These are phyloP conservation scores for Prunus armeniaca DNA, from an alignment of 306 rosid genomes.

Conservation along the genomic window DNA sequence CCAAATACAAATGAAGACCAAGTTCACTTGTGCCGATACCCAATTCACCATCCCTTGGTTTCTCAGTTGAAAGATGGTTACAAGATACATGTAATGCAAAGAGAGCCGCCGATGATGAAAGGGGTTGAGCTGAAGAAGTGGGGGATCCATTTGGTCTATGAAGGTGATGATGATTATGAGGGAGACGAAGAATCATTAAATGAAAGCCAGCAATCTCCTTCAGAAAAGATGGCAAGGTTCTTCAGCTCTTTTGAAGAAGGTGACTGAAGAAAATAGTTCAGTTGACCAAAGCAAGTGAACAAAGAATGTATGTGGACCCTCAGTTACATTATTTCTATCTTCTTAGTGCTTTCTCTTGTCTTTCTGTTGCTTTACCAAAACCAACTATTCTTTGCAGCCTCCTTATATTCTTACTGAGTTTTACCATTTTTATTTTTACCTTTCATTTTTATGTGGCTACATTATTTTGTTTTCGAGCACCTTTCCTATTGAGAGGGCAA, in stretches of 20 bases:
- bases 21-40: constrained; percentile 45
- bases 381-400: too few relatives aligned
- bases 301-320: not conserved
- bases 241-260: constrained; percentile 27
- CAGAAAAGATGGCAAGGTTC: constrained; percentile 46
- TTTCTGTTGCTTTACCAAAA: not conserved
- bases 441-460: too few relatives aligned
- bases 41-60: constrained; percentile 27
- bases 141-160: constrained; percentile 45
- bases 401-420: too few relatives aligned
- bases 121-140: constrained; percentile 49
- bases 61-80: constrained; percentile 36
- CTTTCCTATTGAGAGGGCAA: too few relatives aligned
- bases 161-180: constrained; percentile 66
- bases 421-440: too few relatives aligned
- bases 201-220: constrained; percentile 42
- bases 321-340: not conserved
- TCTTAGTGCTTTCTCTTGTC: not conserved
- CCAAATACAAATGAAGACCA: constrained; percentile 49
- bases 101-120: constrained; percentile 32
- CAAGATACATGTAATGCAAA: constrained; percentile 29
- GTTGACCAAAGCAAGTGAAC: not conserved
- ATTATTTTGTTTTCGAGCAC: too few relatives aligned
- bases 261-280: not conserved
- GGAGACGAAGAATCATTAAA: constrained; percentile 45